These are phyloP conservation scores for Asterophora lycoperdoides DNA, from an alignment of 768 basidiomycete species.

Conservation along the genomic window DNA sequence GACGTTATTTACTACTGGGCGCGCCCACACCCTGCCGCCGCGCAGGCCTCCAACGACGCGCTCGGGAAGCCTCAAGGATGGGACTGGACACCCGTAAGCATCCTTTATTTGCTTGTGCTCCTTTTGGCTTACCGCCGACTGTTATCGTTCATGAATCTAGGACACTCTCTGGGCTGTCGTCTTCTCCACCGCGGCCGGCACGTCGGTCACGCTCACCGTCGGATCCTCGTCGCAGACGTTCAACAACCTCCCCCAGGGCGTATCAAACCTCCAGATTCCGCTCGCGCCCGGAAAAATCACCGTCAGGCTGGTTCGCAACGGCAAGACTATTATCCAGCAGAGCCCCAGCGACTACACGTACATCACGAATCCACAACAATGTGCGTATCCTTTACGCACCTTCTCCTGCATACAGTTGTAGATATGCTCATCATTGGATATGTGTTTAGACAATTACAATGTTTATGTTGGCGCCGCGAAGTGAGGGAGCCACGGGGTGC, in stretches of 20 bases:
- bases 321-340: slow-evolving; percentile 46
- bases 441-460: slow-evolving; percentile 54
- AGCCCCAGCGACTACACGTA: slow-evolving; percentile 43
- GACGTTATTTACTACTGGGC: slow-evolving; percentile 56
- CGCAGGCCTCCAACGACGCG: slow-evolving; percentile 38
- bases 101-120: slow-evolving; percentile 3
- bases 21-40: slow-evolving; percentile 57
- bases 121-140: too few relatives aligned
- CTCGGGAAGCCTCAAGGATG: slow-evolving; percentile 46
- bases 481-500: too few relatives aligned
- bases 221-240: slow-evolving; percentile 37
- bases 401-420: slow-evolving; percentile 7
- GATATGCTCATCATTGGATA: neutral
- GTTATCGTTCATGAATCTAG: slow-evolving; percentile 23
- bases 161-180: slow-evolving; percentile 67
- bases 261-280: slow-evolving; percentile 58
- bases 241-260: slow-evolving; percentile 42
- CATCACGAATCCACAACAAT: slow-evolving; percentile 29
- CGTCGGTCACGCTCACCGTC: slow-evolving; percentile 43
- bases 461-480: slow-evolving; percentile 50
- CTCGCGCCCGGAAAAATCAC: slow-evolving; percentile 53
- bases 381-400: too few relatives aligned
- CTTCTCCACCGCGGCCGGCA: slow-evolving; percentile 48
- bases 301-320: slow-evolving; percentile 49
- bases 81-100: slow-evolving; percentile 47